phyloP scores from a whole-genome alignment of 257 asterid genomes.

The Solanum gandarillasii region DNA sequence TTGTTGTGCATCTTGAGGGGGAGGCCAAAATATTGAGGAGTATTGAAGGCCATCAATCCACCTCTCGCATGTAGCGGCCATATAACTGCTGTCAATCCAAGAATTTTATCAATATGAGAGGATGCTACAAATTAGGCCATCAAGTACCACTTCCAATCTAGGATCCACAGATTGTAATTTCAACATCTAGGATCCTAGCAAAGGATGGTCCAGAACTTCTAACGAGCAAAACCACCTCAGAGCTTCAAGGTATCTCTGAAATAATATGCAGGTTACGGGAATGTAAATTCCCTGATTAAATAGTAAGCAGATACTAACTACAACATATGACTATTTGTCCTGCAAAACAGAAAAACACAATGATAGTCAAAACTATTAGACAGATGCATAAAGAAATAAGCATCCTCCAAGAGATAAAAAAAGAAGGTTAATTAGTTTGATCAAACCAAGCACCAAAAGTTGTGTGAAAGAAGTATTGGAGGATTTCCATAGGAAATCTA shows the following conservation, averaged over 20 bases:
- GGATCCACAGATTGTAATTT: conserved; percentile 41
- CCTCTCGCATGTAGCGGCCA: conserved; percentile 72
- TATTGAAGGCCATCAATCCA: conserved; percentile 89
- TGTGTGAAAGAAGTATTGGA: neutral
- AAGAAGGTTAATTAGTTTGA: neutral
- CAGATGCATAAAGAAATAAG: neutral
- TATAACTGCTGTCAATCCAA: conserved; percentile 14
- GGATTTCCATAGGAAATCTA: neutral
- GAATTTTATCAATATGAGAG: conserved; percentile 23
- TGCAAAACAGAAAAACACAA: neutral
- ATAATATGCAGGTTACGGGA: neutral
- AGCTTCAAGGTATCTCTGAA: neutral
- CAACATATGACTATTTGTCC: neutral
- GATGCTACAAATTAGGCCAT: conserved; percentile 24
- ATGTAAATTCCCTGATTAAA: neutral
- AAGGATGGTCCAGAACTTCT: neutral
- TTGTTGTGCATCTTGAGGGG: conserved; percentile 76
- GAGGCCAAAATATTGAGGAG: conserved; percentile 92
- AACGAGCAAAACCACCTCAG: neutral
- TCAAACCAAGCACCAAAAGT: neutral
- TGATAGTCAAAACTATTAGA: neutral
- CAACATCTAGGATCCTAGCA: conserved; percentile 26
- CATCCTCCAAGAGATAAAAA: neutral
- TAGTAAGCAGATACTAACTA: neutral
- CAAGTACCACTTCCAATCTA: conserved; percentile 49